Evolutionary conservation across 441 rosid species (phyloP).

Genomic region (Manihot esculenta): DNA sequence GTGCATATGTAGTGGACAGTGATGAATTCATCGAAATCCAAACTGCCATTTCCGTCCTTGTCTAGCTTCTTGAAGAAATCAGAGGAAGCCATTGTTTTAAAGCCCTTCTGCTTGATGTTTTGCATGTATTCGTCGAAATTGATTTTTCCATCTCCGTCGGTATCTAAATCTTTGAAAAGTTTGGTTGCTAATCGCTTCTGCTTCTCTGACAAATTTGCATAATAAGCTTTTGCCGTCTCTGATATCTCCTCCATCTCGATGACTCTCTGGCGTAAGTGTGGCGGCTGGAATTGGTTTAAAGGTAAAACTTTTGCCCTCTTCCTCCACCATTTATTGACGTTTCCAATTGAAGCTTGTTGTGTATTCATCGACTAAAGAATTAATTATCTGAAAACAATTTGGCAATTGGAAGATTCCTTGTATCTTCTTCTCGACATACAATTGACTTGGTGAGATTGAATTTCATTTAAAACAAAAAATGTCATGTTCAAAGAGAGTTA

Average conservation of each 20-base stretch:
- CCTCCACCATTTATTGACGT: background rate
- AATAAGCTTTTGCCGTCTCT: conserved; percentile 9
- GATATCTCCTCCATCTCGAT: background rate
- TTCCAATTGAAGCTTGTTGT: no score
- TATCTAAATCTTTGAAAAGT: background rate
- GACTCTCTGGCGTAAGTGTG: no score
- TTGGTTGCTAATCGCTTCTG: background rate
- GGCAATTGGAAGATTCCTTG: no score
- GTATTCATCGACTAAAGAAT: no score
- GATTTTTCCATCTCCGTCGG: conserved; percentile 1
- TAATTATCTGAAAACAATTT: no score
- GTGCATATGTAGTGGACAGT: background rate
- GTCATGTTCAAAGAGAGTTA: no score
- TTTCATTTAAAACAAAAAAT: no score
- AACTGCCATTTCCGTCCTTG: background rate
- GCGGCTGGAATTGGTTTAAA: no score
- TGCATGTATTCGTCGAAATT: background rate
- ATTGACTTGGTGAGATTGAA: no score
- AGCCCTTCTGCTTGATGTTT: background rate
- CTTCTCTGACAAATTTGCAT: background rate
- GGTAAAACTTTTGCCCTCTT: no score
- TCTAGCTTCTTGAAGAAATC: conserved; percentile 6
- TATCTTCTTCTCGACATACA: no score
- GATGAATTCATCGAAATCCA: conserved; percentile 14
- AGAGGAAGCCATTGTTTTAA: background rate